These are phyloP conservation scores for Argentina anserina DNA, from an alignment of 306 rosid species.

Conservation along the genomic window DNA sequence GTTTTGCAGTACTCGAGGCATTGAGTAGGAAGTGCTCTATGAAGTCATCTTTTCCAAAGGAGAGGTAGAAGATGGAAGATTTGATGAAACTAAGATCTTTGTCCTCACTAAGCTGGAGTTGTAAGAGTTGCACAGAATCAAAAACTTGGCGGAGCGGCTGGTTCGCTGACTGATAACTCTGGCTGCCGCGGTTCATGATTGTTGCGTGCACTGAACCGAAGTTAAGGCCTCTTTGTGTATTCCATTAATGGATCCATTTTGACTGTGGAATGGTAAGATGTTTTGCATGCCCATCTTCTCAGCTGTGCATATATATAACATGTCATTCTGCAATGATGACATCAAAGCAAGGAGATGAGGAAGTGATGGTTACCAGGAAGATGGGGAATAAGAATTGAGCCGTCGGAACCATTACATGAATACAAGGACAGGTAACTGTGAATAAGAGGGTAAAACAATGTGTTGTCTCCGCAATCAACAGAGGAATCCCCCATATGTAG, in stretches of 20 bases:
- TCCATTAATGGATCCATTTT: conserved; percentile 60
- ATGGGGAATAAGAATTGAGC: conserved; percentile 66
- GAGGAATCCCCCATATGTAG: conserved; percentile 81
- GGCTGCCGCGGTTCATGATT: conserved; percentile 56
- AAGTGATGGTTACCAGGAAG: conserved; percentile 53
- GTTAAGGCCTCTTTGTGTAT: conserved; percentile 57
- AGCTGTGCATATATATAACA: conserved; percentile 34
- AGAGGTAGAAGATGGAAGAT: conserved; percentile 67
- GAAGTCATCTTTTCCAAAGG: conserved; percentile 81
- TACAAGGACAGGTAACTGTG: conserved; percentile 62
- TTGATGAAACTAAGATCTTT: conserved; percentile 43
- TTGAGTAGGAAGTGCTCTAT: conserved; percentile 44
- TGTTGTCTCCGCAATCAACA: conserved; percentile 78
- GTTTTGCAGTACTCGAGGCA: conserved; percentile 15
- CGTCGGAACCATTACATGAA: conserved; percentile 55
- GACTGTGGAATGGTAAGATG: conserved; percentile 51
- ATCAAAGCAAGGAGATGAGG: not conserved
- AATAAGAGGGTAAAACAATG: conserved; percentile 63
- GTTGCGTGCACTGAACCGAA: conserved; percentile 84
- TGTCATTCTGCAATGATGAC: not conserved
- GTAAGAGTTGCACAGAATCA: conserved; percentile 63
- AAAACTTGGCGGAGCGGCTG: conserved; percentile 79
- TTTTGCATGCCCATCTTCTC: conserved; percentile 58
- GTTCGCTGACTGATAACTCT: conserved; percentile 72
- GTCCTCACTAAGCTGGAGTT: conserved; percentile 44